Conservation (phyloP, 305 asterid genomes). For the Rubia balearica region DNA sequence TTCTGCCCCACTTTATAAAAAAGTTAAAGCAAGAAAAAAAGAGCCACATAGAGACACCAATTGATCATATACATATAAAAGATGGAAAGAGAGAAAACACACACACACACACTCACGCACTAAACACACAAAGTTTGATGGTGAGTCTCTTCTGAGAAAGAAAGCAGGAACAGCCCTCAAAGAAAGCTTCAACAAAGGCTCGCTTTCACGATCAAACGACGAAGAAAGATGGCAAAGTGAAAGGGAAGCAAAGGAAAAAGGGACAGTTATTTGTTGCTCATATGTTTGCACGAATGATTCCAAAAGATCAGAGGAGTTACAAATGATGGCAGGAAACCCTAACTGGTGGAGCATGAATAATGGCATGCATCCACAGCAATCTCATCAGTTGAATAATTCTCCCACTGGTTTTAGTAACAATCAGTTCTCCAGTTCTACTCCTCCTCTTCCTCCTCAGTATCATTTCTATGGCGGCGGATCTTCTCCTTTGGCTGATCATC, state of each 20-base stretch:
- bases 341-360: slow-evolving; percentile 73
- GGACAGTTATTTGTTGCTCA: slow-evolving; percentile 8
- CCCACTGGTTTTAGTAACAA: slow-evolving; percentile 6
- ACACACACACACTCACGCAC: background rate
- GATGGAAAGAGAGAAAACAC: slow-evolving; percentile 10
- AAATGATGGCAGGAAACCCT: slow-evolving; percentile 98
- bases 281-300: slow-evolving; percentile 11
- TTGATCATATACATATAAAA: slow-evolving; percentile 4
- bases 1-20: slow-evolving; percentile 47
- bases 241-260: slow-evolving; percentile 10
- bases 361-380: slow-evolving; percentile 57
- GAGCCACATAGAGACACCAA: slow-evolving; percentile 6
- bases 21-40: slow-evolving; percentile 51
- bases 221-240: slow-evolving; percentile 38
- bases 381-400: slow-evolving; percentile 19
- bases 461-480: slow-evolving; percentile 32
- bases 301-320: slow-evolving; percentile 13
- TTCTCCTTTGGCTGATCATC: slow-evolving; percentile 31
- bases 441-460: slow-evolving; percentile 22
- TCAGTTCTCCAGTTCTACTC: background rate
- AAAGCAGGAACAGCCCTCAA: background rate
- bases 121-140: background rate
- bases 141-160: background rate
- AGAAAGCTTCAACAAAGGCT: slow-evolving; percentile 33
- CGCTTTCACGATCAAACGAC: slow-evolving; percentile 39